phyloP scores from a whole-genome alignment of 805 yeast genomes.

The Yamadazyma endophytica region DNA sequence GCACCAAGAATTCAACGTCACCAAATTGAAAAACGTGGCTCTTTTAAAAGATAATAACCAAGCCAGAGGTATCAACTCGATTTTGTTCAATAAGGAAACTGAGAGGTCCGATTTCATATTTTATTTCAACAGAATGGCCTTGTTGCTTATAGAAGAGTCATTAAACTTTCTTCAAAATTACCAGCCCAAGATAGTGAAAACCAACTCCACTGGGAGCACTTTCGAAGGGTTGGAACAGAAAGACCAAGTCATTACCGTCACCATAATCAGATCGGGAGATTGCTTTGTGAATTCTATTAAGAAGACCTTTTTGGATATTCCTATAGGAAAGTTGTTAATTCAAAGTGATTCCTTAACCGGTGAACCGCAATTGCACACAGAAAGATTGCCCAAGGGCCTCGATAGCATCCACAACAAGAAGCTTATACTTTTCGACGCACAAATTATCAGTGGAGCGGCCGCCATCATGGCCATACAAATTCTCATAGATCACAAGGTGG shows the following conservation, averaged over 20 bases:
- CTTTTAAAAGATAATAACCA: constrained; percentile 57
- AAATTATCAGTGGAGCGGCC: constrained; percentile 88
- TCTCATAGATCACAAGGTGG: constrained; percentile 73
- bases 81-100: constrained; percentile 53
- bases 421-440: constrained; percentile 78
- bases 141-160: constrained; percentile 64
- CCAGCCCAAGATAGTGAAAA: constrained; percentile 23
- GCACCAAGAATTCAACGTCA: constrained; percentile 25
- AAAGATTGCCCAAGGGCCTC: constrained; percentile 52
- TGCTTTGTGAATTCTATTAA: constrained; percentile 80
- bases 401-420: constrained; percentile 24
- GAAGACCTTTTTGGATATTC: constrained; percentile 71
- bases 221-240: constrained; percentile 39
- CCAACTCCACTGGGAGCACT: constrained; percentile 14
- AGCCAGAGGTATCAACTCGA: constrained; percentile 65
- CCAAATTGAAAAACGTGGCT: constrained; percentile 25
- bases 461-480: constrained; percentile 92
- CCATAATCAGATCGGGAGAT: constrained; percentile 87
- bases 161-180: constrained; percentile 51
- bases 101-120: constrained; percentile 76
- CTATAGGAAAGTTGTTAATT: constrained; percentile 78
- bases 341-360: constrained; percentile 89
- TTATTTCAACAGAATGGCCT: constrained; percentile 79
- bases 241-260: constrained; percentile 64
- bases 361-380: constrained; percentile 89